Evolutionary conservation across 768 basidiomycete species (phyloP), one percentile per base, ranked within the genome.

Genomic region (Podaxis rugospora): DNA sequence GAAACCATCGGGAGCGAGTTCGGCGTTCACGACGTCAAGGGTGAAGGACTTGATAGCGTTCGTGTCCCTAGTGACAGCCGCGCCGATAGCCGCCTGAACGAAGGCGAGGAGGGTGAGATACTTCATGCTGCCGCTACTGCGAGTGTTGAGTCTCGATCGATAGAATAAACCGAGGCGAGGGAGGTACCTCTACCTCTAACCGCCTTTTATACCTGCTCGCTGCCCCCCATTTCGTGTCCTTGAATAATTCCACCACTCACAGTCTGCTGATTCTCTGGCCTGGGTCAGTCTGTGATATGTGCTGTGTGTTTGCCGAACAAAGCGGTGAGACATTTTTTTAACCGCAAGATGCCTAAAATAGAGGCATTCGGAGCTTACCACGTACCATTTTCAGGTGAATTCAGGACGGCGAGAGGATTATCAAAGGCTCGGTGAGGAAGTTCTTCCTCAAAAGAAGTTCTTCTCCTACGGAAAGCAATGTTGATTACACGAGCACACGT

Each of bases 1-100:
- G 53, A 76, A 78, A 4, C 80, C 81, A 54, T 81, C 80, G 6
- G 80, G 80, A 5, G 76, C 65, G 18, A 79, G 68, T n/a, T 63
- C 49, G 14, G 69, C 70, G 63, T 82, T 82, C 16, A 66, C 72
- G 39, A 80, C 64, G 59, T 73, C 65, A 5, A 84, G 63, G 37
- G 76, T 69, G 13, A 69, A 66, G 13, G 16, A 65, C 61, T 55
- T 47, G 32, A 49, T 35, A n/a, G 44, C 1, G 16, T 3, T 27
- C 40, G 40, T 28, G 55, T 46, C 32, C 27, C 32, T 9, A n/a
- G 37, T 40, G 50, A 61, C 40, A 11, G 53, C 49, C 1, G 73
- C 71, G 1, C 74, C 73, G 53, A 74, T 54, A 11, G 65, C 65
- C 50, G 65, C 69, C 46, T 67, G 62, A 7, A 59, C 59, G 23